Base-by-base conservation (phyloP, 768 basidiomycete species). In the Amylocystis lapponica region DNA sequence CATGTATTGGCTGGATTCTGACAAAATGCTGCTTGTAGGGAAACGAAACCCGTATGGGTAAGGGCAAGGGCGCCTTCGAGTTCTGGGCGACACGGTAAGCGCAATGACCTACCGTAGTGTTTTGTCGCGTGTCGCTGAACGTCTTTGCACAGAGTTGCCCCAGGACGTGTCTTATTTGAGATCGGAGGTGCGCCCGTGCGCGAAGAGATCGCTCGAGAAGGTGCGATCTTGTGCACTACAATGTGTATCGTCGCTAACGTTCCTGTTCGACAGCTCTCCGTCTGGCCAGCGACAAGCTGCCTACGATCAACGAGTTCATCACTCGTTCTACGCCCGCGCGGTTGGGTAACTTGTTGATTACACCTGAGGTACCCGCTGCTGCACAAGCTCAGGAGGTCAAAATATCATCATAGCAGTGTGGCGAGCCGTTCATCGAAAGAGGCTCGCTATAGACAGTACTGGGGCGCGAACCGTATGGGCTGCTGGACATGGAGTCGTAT, bases 31-130 rank as follows among this genome's bases (percentile, higher is more conserved):
- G 12, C 23, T 19, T 45, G 5, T 47, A 92, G 89, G 95, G 96
- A 41, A 98, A 96, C 55, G 94, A 98, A 65, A 94, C 92, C 5
- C 86, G 96, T 74, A 97, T 98, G 96, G 96, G 96, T 39, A 98
- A 98, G 67, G 96, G 96, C 46, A 99, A 99, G 64, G 96, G 96
- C 35, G 79, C 86, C 0, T 98, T 98, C 55, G 96, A 98, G 59
- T 97, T 75, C 61, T 99, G 96, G 96, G 90, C 94, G 21, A 89
- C 86, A 46, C 79, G 90, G 89, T 91, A 54, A 42, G 79, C 48
- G 17, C 10, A n/a, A n/a, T n/a, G n/a, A n/a, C 36, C n/a, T n/a
- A n/a, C n/a, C n/a, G n/a, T n/a, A n/a, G n/a, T n/a, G n/a, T n/a
- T n/a, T n/a, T n/a, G 33, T 21, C 10, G 20, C 30, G n/a, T 22